Conservation (phyloP, 768 basidiomycete species). For the Tricholoma terreum region DNA sequence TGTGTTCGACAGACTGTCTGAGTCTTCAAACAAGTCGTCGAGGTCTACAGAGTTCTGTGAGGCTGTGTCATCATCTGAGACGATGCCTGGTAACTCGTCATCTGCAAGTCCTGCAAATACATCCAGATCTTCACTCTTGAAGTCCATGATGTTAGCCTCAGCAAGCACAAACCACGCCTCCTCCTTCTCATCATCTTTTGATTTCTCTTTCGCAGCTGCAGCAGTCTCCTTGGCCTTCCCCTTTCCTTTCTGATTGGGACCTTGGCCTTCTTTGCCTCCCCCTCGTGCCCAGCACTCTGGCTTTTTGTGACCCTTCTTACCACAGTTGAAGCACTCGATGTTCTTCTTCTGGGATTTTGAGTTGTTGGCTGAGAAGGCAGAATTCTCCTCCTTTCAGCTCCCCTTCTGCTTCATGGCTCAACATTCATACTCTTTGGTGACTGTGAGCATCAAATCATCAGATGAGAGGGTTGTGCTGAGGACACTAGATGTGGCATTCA, state of each 20-base stretch:
- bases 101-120: too few species aligned
- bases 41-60: neutral
- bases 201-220: too few species aligned
- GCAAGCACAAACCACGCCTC: too few species aligned
- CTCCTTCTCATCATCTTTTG: too few species aligned
- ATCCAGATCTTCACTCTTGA: too few species aligned
- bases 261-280: too few species aligned
- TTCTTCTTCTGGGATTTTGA: conserved; percentile 11
- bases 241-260: too few species aligned
- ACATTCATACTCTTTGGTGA: too few species aligned
- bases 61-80: conserved; percentile 7
- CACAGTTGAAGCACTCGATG: conserved; percentile 27
- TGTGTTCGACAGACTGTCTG: neutral
- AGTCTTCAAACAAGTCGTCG: neutral
- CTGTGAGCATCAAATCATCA: conserved; percentile 19
- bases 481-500: conserved; percentile 21
- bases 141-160: too few species aligned
- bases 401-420: conserved; percentile 13
- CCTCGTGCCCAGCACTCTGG: too few species aligned
- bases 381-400: conserved; percentile 23
- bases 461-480: conserved; percentile 18
- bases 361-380: conserved; percentile 17
- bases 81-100: conserved; percentile 25
- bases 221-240: too few species aligned
- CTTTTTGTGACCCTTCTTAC: conserved; percentile 27